phyloP scores from a whole-genome alignment of 148 eudicot genomes.

The Tetragonia tetragonoides region DNA sequence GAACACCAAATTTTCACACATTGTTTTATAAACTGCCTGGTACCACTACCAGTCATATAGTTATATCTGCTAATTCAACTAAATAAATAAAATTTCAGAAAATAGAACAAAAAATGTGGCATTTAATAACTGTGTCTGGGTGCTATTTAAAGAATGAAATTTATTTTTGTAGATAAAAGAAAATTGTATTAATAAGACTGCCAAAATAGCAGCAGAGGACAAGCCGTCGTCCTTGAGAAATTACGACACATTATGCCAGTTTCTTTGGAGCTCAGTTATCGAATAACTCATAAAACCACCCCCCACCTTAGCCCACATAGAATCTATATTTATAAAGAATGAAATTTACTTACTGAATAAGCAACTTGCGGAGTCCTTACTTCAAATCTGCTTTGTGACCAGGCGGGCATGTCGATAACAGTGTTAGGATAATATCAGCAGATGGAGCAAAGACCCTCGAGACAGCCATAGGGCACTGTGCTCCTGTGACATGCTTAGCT shows the following conservation, averaged over 20 bases:
- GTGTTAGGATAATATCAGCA: slow-evolving; percentile 75
- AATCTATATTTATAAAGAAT: too few relatives aligned
- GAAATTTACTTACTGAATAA: neutral
- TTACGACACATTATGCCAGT: too few relatives aligned
- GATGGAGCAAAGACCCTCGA: slow-evolving; percentile 92
- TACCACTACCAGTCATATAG: too few relatives aligned
- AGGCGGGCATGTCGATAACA: slow-evolving; percentile 97
- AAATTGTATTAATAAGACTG: too few relatives aligned
- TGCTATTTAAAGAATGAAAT: too few relatives aligned
- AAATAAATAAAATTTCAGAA: too few relatives aligned
- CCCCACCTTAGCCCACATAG: too few relatives aligned
- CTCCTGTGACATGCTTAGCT: slow-evolving; percentile 93
- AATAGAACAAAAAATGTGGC: neutral
- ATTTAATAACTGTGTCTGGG: neutral
- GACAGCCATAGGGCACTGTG: slow-evolving; percentile 86
- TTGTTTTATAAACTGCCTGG: neutral
- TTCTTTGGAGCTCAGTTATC: too few relatives aligned
- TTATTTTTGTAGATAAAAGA: too few relatives aligned
- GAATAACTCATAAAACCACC: too few relatives aligned
- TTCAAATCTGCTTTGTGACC: slow-evolving; percentile 17
- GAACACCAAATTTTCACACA: neutral
- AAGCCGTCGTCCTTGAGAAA: too few relatives aligned
- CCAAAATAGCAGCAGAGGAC: too few relatives aligned
- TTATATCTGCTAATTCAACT: neutral
- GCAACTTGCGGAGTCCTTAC: neutral